A percentile compares a stretch with the other conserved stretches of the same genome.
Evolutionary conservation across 306 rosid genomes (phyloP).

Genomic region (Ammopiptanthus mongolicus): DNA sequence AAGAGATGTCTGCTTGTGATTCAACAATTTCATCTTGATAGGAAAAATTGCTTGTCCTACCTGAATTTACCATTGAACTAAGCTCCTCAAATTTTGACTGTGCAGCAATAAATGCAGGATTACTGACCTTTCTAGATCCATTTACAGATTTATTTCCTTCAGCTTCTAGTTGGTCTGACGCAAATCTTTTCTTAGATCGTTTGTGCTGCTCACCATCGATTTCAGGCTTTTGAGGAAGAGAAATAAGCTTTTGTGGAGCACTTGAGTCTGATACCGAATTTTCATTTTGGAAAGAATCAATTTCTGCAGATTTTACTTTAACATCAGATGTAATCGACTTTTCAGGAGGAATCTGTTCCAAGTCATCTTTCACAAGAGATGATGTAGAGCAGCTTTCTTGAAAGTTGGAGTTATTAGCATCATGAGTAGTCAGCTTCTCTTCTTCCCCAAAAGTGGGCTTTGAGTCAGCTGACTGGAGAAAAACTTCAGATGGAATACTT

Average conservation of each 20-base stretch:
- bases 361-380: constrained; percentile 21
- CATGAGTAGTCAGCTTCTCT: constrained; percentile 40
- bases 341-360: constrained; percentile 38
- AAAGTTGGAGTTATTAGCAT: constrained; percentile 33
- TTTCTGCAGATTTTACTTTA: constrained; percentile 30
- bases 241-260: constrained; percentile 30
- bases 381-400: constrained; percentile 38
- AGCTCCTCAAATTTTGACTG: constrained; percentile 73
- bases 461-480: constrained; percentile 36
- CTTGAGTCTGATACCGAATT: constrained; percentile 28
- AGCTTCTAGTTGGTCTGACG: constrained; percentile 64
- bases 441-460: constrained; percentile 35
- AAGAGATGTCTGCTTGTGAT: constrained; percentile 34
- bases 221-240: constrained; percentile 42
- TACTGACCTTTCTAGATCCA: constrained; percentile 62
- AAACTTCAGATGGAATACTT: constrained; percentile 32
- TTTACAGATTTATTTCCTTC: constrained; percentile 51
- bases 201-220: constrained; percentile 42
- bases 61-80: constrained; percentile 42
- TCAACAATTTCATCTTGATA: constrained; percentile 49
- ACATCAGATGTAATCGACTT: constrained; percentile 29
- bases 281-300: constrained; percentile 26
- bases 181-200: constrained; percentile 49
- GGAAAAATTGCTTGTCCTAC: constrained; percentile 33
- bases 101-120: constrained; percentile 67